Conservation (phyloP, 495 filamentous ascomycete species). For the Penicillium egyptiacum region DNA sequence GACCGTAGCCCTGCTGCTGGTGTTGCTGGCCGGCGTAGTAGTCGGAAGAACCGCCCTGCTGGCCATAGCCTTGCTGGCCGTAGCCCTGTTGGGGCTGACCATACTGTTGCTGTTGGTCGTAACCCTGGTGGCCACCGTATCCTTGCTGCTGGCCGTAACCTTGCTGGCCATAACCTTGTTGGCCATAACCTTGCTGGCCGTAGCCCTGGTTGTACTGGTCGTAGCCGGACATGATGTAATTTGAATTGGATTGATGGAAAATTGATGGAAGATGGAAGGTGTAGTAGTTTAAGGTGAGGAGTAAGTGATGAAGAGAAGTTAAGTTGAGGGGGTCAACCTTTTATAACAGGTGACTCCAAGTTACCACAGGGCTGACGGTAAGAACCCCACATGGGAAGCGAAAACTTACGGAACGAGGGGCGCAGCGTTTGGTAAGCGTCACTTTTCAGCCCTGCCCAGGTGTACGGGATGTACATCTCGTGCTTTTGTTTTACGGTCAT, state of each 20-base stretch:
- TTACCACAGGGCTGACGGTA: constrained; percentile 31
- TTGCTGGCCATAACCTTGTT: constrained; percentile 33
- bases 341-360: constrained; percentile 24
- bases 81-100: constrained; percentile 27
- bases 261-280: constrained; percentile 7
- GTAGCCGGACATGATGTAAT: constrained; percentile 46
- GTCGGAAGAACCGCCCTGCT: constrained; percentile 26
- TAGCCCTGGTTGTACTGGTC: constrained; percentile 43
- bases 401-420: constrained; percentile 22
- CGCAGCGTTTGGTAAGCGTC: constrained; percentile 13
- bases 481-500: neutral
- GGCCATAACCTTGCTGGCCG: constrained; percentile 30
- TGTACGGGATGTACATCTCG: too few relatives aligned
- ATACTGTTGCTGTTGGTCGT: constrained; percentile 27
- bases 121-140: constrained; percentile 23
- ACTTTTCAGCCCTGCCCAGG: constrained; percentile 5
- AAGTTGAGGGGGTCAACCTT: constrained; percentile 19
- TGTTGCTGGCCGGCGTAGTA: constrained; percentile 38
- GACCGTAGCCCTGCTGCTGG: constrained; percentile 26
- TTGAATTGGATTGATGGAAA: constrained; percentile 2
- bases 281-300: constrained; percentile 3
- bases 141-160: constrained; percentile 20
- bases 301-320: constrained; percentile 17
- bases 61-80: constrained; percentile 30
- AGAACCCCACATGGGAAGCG: constrained; percentile 26